Evolutionary conservation across 2,329 filamentous ascomycete genomes (phyloP), one percentile per base, ranked within the genome.

Genomic region (Penicillium verrucosum): DNA sequence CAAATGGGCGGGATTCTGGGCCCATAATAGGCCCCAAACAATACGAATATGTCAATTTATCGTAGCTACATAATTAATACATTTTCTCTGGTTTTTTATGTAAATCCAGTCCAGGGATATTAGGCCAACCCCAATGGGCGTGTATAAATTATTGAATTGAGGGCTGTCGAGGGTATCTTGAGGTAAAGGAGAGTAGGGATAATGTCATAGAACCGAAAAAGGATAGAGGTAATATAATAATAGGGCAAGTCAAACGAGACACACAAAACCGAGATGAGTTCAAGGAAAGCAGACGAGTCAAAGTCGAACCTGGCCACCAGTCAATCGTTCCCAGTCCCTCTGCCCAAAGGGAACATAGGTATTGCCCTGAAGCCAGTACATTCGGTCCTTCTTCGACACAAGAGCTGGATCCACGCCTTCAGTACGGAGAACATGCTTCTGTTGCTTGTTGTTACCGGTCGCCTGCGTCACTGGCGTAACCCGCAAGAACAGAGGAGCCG

Each of bases 401-500:
- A 65, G 62, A 4, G 68, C 73, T 0, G 88, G 89, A 65, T 90
- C 83, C 0, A 93, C 89, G 0, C 92, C 91, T 60, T 92, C 82
- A 2, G 80, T 78, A n/a, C 90, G 80, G 61, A 96, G 71, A 0
- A 78, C 74, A 60, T 88, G 84, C 74, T 96, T 96, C 75, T 92
- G 88, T 77, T 95, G 89, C 80, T 96, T 96, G 68, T 91, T 89
- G 46, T 91, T 96, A 0, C 91, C 90, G 5, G 92, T 96, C 1
- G 85, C 81, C 66, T 88, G 84, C 62, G 85, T 81, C 27, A 82
- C 80, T 27, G 76, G 78, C 8, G 87, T 81, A 6, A 92, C 74
- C 12, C 92, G 81, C 46, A 96, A 70, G 74, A 96, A 96, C 0
- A 94, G 65, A 0, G 92, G 92, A 5, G 87, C 82, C 0, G 91